Percentiles rank a stretch among this genome's conserved stretches.
Evolutionary conservation across 306 rosid species (phyloP).

Genomic region (Delonix regia): DNA sequence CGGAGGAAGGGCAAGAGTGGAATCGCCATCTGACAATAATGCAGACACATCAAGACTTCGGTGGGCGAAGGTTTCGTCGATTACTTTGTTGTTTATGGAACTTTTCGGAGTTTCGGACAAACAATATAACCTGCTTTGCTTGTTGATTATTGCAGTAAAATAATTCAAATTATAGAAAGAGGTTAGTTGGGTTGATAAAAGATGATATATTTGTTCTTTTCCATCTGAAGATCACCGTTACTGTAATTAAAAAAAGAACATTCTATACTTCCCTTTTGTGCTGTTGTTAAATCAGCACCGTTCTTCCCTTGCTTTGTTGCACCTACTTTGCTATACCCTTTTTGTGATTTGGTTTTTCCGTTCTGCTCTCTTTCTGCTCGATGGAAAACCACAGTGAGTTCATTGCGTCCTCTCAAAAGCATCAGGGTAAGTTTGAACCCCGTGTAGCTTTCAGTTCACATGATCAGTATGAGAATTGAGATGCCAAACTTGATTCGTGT

Average conservation of each 20-base stretch:
- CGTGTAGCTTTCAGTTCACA: constrained; percentile 29
- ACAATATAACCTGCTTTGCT: no score
- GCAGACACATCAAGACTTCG: neutral
- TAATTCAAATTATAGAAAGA: no score
- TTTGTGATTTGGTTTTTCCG: neutral
- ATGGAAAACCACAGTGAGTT: constrained; percentile 41
- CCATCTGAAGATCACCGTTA: neutral
- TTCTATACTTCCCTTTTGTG: neutral
- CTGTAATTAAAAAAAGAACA: neutral
- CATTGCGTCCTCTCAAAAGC: neutral
- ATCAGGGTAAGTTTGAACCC: constrained; percentile 35
- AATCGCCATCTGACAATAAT: neutral
- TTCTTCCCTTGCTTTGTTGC: neutral
- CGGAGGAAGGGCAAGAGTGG: neutral
- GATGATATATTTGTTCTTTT: no score
- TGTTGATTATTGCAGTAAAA: no score
- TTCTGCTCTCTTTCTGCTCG: neutral
- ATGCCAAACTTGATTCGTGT: constrained; percentile 3
- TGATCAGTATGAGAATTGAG: constrained; percentile 18
- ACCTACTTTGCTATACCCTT: neutral
- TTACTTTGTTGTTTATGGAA: neutral
- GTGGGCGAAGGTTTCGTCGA: neutral
- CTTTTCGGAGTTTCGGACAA: no score
- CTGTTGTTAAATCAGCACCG: neutral
- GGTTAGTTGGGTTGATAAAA: no score